These are phyloP conservation scores for Paraphoma chrysanthemicola DNA, from an alignment of 2,329 filamentous ascomycete species.

Conservation along the genomic window DNA sequence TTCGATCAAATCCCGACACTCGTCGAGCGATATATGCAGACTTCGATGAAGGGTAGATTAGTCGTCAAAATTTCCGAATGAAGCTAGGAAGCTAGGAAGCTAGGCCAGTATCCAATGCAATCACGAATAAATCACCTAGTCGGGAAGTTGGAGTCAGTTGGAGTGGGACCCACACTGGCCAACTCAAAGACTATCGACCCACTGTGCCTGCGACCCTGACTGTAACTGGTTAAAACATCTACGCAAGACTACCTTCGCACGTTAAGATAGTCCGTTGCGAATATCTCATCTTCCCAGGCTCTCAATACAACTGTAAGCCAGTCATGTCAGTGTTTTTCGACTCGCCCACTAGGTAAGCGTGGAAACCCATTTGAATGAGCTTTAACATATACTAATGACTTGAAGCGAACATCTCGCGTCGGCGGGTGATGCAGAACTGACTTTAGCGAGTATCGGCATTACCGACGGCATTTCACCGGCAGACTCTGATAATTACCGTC, in stretches of 20 bases:
- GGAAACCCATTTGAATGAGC: not conserved
- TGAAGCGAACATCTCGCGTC: slow-evolving; percentile 30
- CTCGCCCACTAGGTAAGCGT: slow-evolving; percentile 28
- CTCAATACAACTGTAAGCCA: not conserved
- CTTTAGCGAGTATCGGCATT: slow-evolving; percentile 30
- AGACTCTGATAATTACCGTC: slow-evolving; percentile 56
- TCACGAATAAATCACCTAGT: too few relatives aligned
- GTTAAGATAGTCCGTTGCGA: too few relatives aligned
- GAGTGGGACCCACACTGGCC: slow-evolving; percentile 17
- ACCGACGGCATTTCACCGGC: slow-evolving; percentile 34
- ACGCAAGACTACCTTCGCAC: too few relatives aligned
- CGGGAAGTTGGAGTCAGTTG: slow-evolving; percentile 26
- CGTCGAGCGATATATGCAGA: slow-evolving; percentile 22
- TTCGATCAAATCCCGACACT: slow-evolving; percentile 31
- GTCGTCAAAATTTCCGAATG: slow-evolving; percentile 23
- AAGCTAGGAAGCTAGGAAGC: not conserved
- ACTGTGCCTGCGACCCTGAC: not conserved
- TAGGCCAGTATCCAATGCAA: too few relatives aligned
- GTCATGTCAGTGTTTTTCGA: slow-evolving; percentile 40
- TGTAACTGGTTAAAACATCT: not conserved
- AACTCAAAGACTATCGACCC: slow-evolving; percentile 8
- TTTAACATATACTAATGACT: slow-evolving; percentile 1
- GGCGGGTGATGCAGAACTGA: slow-evolving; percentile 30
- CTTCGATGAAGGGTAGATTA: slow-evolving; percentile 32
- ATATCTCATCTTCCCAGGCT: too few relatives aligned